phyloP scores from a whole-genome alignment of 2,329 filamentous ascomycete genomes.

The Ophidiomyces ophidiicola region DNA sequence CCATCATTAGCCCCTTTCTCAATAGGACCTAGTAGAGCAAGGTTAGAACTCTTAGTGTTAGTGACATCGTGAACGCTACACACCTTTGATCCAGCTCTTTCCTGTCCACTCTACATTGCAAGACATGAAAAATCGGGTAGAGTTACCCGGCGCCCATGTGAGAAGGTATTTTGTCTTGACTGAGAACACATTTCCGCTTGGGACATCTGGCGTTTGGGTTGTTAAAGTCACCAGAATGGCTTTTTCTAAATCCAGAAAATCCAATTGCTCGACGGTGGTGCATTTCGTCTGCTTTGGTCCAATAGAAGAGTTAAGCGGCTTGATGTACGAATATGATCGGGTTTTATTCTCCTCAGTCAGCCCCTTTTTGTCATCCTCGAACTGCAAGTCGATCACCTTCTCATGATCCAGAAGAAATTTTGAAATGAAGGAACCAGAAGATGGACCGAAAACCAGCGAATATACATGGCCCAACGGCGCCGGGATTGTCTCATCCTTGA shows the following conservation, averaged over 20 bases:
- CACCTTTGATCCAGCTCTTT: conserved; percentile 96
- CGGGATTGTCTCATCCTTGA: conserved; percentile 74
- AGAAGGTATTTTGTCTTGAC: conserved; percentile 93
- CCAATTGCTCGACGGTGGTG: conserved; percentile 73
- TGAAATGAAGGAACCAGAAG: conserved; percentile 66
- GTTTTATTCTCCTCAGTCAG: conserved; percentile 61
- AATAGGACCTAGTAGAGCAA: conserved; percentile 57
- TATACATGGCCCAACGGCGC: conserved; percentile 90
- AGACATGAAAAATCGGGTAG: conserved; percentile 73
- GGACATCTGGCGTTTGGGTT: conserved; percentile 88
- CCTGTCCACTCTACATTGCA: conserved; percentile 91
- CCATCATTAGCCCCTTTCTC: conserved; percentile 92
- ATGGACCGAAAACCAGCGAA: conserved; percentile 70
- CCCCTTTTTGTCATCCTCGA: conserved; percentile 70
- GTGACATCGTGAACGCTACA: conserved; percentile 17
- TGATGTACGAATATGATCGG: conserved; percentile 76
- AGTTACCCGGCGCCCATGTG: conserved; percentile 78
- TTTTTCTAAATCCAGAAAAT: conserved; percentile 75
- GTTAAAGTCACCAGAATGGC: conserved; percentile 68
- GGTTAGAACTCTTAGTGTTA: conserved; percentile 4
- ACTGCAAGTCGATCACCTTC: conserved; percentile 75
- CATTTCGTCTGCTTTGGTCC: conserved; percentile 93
- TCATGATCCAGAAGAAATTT: conserved; percentile 80
- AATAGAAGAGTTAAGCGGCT: conserved; percentile 70
- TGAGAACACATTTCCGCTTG: conserved; percentile 79